phyloP scores from a whole-genome alignment of 768 basidiomycete genomes.

The Sutorius australiensis region DNA sequence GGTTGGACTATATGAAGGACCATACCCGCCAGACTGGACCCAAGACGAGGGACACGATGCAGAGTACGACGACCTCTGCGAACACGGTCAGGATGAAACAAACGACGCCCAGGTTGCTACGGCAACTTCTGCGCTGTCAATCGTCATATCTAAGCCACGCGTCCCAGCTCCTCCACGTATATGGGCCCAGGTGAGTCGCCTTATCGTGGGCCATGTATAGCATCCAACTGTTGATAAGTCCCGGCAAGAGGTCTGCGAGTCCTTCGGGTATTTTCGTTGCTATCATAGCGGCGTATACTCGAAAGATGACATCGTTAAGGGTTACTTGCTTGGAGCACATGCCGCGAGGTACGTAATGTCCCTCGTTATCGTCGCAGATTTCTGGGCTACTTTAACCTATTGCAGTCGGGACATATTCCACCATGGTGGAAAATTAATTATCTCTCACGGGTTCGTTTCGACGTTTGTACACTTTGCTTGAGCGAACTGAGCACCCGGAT shows the following conservation, averaged over 20 bases:
- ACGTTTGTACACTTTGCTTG: neutral
- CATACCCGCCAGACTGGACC: conserved; percentile 24
- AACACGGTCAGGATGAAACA: conserved; percentile 7
- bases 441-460: conserved; percentile 73
- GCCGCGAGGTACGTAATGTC: conserved; percentile 50
- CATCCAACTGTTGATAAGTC: conserved; percentile 43
- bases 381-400: conserved; percentile 39
- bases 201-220: neutral
- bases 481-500: conserved; percentile 1
- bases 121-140: neutral
- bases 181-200: conserved; percentile 41
- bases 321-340: conserved; percentile 73
- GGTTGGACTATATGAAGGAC: conserved; percentile 3
- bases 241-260: conserved; percentile 82
- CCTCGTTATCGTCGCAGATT: conserved; percentile 1
- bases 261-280: conserved; percentile 60
- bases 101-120: conserved; percentile 15
- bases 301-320: conserved; percentile 54
- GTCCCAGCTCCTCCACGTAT: conserved; percentile 35
- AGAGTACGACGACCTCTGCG: conserved; percentile 8
- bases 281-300: conserved; percentile 83
- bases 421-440: conserved; percentile 63
- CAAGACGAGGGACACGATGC: conserved; percentile 18
- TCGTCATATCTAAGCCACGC: conserved; percentile 16
- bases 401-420: conserved; percentile 66